phyloP scores from a whole-genome alignment of 441 rosid genomes.

The Metrosideros polymorpha region DNA sequence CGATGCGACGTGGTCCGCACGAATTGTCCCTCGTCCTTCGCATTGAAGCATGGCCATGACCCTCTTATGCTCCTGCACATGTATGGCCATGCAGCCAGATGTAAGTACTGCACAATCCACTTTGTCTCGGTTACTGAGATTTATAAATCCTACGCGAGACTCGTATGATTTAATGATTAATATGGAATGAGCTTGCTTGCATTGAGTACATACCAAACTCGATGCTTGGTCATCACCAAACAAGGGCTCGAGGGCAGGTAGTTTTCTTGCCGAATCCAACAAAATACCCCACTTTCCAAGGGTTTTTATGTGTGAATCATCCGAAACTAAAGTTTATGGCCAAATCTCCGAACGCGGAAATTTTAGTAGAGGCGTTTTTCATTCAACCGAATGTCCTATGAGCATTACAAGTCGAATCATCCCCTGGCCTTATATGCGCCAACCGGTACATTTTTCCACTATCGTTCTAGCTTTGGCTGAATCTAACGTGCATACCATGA shows the following conservation, averaged over 20 bases:
- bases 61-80: neutral
- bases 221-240: neutral
- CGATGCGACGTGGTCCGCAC: neutral
- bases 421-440: neutral
- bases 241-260: fast-evolving
- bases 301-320: neutral
- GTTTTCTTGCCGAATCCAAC: neutral
- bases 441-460: neutral
- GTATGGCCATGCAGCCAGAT: neutral
- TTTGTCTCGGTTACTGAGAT: fast-evolving
- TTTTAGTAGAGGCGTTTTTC: neutral
- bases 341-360: neutral
- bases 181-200: neutral
- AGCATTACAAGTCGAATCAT: neutral
- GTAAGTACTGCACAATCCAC: neutral
- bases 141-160: fast-evolving
- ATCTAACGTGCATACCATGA: neutral
- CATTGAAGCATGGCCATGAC: neutral
- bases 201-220: neutral
- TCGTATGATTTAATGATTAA: neutral
- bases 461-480: neutral
- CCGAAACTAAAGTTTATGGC: neutral
- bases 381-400: neutral
- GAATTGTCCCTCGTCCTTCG: neutral
- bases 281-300: neutral